phyloP scores from a whole-genome alignment of 208 protist species.

The Trypanosoma rangeli region DNA sequence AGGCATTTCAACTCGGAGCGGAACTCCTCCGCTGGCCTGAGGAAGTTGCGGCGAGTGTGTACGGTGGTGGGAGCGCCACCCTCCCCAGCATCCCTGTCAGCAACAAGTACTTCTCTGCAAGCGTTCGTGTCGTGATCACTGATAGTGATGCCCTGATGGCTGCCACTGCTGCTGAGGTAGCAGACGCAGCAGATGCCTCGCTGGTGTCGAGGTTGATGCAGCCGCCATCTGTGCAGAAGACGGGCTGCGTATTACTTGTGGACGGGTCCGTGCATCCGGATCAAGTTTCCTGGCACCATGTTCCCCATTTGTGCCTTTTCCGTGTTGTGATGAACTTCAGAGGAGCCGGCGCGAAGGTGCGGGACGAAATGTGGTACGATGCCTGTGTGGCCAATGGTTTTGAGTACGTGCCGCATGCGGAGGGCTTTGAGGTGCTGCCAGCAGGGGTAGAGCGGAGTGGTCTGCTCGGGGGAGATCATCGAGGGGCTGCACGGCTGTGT shows the following conservation, averaged over 20 bases:
- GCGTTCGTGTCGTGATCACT: slow-evolving; percentile 7
- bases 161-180: not conserved
- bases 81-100: slow-evolving; percentile 15
- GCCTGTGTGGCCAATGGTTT: slow-evolving; percentile 37
- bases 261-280: slow-evolving; percentile 28
- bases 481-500: slow-evolving; percentile 42
- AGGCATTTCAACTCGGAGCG: slow-evolving; percentile 19
- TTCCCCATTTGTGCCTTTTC: slow-evolving; percentile 33
- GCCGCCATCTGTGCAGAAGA: slow-evolving; percentile 4
- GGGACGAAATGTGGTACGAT: slow-evolving; percentile 26
- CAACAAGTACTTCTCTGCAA: slow-evolving; percentile 34
- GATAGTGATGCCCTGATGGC: not conserved
- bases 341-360: not conserved
- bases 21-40: slow-evolving; percentile 33
- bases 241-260: slow-evolving; percentile 47
- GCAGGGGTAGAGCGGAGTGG: slow-evolving; percentile 20
- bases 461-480: slow-evolving; percentile 41
- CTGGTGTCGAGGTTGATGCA: slow-evolving; percentile 1
- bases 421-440: slow-evolving; percentile 22
- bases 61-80: not conserved
- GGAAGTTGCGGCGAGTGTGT: slow-evolving; percentile 13
- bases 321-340: slow-evolving; percentile 37
- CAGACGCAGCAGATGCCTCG: not conserved
- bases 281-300: slow-evolving; percentile 46
- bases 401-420: slow-evolving; percentile 34